Evolutionary conservation across 1,284 basidiomycete genomes (phyloP), one percentile per base, ranked within the genome.

Genomic region (Cutaneotrichosporon cyanovorans): DNA sequence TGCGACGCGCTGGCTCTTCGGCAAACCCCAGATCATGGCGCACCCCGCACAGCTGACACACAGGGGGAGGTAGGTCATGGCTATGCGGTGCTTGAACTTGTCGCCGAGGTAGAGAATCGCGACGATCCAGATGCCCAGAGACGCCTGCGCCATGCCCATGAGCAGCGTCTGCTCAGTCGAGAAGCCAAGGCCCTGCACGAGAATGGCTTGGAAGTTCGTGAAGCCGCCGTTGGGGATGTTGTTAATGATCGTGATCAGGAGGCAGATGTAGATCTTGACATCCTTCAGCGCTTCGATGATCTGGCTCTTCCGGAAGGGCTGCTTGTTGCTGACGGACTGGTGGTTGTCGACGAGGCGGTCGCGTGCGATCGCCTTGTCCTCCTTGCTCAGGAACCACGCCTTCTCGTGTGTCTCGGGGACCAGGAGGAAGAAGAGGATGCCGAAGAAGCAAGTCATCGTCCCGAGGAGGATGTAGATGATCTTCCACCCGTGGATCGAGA

Each of bases 271-370:
- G 36, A 41, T 22, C 14, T 42, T 38, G 1, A 42, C 40, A 30
- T 67, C 65, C 15, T 21, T 57, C 34, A 55, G 33, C 0, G 53
- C 55, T 25, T 63, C 64, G 30, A 32, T 31, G 2, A 56, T 53
- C 46, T 66, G 64, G 5, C 58, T 44, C 19, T 41, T 43, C 16
- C 57, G 55, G 40, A 46, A 63, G 3, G 32, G 46, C 23, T 23
- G 51, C 59, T 9, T 56, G 42, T n/a, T n/a, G 33, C 55, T 56
- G 45, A 61, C 49, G 39, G 53, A 57, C 50, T 67, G 63, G 38
- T 58, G 50, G 50, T 63, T 67, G 37, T 46, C 41, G 21, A 34
- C 49, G 6, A 42, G 44, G 32, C 65, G 58, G 6, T 62, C 57
- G 18, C 59, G 40, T 20, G 64, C 63, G 30, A 66, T 47, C 28